Base-by-base conservation (phyloP, 169 alveolate species). In the Plasmodium sp. region DNA sequence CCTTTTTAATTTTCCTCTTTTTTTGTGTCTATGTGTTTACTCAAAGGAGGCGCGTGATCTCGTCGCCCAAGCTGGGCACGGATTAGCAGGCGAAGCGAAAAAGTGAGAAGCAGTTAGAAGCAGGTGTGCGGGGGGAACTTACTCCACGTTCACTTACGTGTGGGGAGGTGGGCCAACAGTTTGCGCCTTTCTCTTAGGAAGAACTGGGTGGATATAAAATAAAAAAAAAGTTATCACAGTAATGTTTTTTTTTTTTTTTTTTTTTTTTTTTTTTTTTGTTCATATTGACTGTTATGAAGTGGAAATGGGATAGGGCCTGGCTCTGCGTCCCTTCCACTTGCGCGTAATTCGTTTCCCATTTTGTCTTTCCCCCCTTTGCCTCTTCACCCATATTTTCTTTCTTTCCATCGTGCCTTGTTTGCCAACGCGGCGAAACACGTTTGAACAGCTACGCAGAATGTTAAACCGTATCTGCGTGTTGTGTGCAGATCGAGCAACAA, bases 41-140 rank as follows among this genome's bases (percentile, higher is more conserved):
- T 58, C 94, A 90, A 90, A 80, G 75, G 33, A 31, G 83, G 22
- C 71, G 94, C 45, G 94, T 90, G 22, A 79, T 90, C 48, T 90
- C 94, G 14, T 80, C 91, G n/a, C 94, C 94, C 48, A 34, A 45
- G 41, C 74, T 90, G 43, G 84, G 41, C 16, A 16, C 94, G 2
- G 48, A 18, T 18, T 67, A 67, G 77, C 36, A 3, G 77, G 39
- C 33, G 18, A n/a, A 16, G 12, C 5, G 7, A 62, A 62, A 62
- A 62, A 58, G 7, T 22, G 7, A 56, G 0, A 56, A 56, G 27
- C 7, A 6, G 27, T 4, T 4, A 56, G 27, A 56, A 56, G 6
- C n/a, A 62, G 9, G 77, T 22, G 27, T 22, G 27, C 27, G 10
- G 34, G 75, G 34, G 75, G 1, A n/a, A 62, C 27, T 18, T 62